Percentiles rank a stretch among this genome's conserved stretches.
Evolutionary conservation across 179 eudicot species (phyloP).

Genomic region (Silene coronaria): DNA sequence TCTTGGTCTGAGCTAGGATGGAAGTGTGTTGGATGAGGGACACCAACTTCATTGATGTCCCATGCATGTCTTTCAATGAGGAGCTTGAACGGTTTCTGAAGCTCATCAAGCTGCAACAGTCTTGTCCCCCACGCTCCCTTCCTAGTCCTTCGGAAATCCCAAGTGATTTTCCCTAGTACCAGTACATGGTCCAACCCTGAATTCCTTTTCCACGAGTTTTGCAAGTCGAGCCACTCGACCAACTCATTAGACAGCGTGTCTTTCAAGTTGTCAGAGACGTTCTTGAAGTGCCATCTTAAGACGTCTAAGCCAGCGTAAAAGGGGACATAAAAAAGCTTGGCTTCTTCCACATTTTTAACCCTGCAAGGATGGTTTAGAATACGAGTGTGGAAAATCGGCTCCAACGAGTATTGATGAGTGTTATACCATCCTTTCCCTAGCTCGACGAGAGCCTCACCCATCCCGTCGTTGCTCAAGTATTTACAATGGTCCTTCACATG

Average conservation of each 20-base stretch:
- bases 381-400: slow-evolving; percentile 61
- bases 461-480: slow-evolving; percentile 40
- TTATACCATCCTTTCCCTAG: slow-evolving; percentile 68
- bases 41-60: slow-evolving; percentile 56
- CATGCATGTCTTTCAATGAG: slow-evolving; percentile 70
- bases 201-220: slow-evolving; percentile 42
- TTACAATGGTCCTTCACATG: slow-evolving; percentile 34
- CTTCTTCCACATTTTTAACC: slow-evolving; percentile 44
- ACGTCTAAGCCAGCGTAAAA: slow-evolving; percentile 67
- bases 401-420: slow-evolving; percentile 68
- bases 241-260: slow-evolving; percentile 52
- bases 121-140: slow-evolving; percentile 49
- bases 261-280: slow-evolving; percentile 40
- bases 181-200: slow-evolving; percentile 65
- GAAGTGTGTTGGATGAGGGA: slow-evolving; percentile 77
- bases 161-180: slow-evolving; percentile 65
- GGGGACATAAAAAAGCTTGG: slow-evolving; percentile 71
- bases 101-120: slow-evolving; percentile 41
- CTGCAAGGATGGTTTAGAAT: slow-evolving; percentile 70
- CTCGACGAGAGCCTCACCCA: slow-evolving; percentile 53
- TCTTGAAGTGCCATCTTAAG: slow-evolving; percentile 62
- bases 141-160: slow-evolving; percentile 59
- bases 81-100: slow-evolving; percentile 62
- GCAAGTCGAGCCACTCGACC: slow-evolving; percentile 51
- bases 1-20: slow-evolving; percentile 62